phyloP scores from a whole-genome alignment of 768 basidiomycete genomes.

The Tricholoma terreum region DNA sequence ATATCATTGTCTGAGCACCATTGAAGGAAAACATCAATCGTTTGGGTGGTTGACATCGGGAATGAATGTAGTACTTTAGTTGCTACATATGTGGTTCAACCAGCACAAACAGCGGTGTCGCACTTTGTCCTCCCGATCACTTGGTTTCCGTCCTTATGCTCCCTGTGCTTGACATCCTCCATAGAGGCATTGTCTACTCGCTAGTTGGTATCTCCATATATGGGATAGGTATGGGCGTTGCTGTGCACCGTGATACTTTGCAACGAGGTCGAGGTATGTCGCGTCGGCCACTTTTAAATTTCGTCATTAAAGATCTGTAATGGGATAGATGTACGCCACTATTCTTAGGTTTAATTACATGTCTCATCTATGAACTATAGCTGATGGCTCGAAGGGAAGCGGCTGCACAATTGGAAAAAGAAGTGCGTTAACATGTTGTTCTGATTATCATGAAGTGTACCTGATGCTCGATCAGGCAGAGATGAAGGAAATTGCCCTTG shows the following conservation, averaged over 20 bases:
- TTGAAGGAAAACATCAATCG: constrained; percentile 31
- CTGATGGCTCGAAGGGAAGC: constrained; percentile 32
- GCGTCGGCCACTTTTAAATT: not conserved
- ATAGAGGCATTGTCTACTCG: constrained; percentile 53
- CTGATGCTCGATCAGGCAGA: constrained; percentile 29
- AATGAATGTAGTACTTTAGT: too few relatives aligned
- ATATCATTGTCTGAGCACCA: constrained; percentile 51
- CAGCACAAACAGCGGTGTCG: not conserved
- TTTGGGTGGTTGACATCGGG: constrained; percentile 10
- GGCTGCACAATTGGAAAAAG: constrained; percentile 23
- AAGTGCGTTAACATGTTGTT: constrained; percentile 18
- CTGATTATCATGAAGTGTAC: not conserved
- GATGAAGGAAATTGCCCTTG: constrained; percentile 35
- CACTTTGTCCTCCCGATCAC: not conserved
- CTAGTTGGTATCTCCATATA: constrained; percentile 50
- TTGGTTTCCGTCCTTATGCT: constrained; percentile 12
- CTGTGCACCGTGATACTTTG: constrained; percentile 53
- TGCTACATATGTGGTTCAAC: not conserved
- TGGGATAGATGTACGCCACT: constrained; percentile 28
- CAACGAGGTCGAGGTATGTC: constrained; percentile 52
- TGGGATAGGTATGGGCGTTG: constrained; percentile 50
- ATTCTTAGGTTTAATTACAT: not conserved
- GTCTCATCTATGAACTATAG: constrained; percentile 16
- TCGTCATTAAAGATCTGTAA: constrained; percentile 6
- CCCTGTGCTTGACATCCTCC: constrained; percentile 44